These are phyloP conservation scores for Podospora bellae-mahoneyi DNA, from an alignment of 495 filamentous ascomycete genomes.

Conservation along the genomic window DNA sequence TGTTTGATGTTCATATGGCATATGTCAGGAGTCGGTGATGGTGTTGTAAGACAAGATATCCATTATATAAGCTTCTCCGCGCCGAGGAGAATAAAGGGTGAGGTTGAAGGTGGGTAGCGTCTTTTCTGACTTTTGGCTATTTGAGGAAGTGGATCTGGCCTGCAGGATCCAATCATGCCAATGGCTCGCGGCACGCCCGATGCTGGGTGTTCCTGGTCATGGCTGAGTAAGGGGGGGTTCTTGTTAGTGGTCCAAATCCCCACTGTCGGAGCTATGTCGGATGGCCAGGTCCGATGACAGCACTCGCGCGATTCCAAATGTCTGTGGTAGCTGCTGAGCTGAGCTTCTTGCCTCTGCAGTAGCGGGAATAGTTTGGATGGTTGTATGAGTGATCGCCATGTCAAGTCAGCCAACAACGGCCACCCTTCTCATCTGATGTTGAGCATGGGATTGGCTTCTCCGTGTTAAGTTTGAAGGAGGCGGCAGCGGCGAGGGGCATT, in stretches of 20 bases:
- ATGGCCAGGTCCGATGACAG: neutral
- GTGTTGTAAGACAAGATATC: slow-evolving; percentile 1
- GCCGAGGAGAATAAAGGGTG: slow-evolving; percentile 11
- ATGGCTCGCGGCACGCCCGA: slow-evolving; percentile 15
- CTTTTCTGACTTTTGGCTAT: slow-evolving; percentile 15
- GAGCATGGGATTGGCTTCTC: neutral
- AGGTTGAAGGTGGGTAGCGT: slow-evolving; percentile 1
- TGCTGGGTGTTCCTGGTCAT: neutral
- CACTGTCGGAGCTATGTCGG: slow-evolving; percentile 12
- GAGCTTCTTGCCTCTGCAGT: neutral
- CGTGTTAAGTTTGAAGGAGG: neutral
- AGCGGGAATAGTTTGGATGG: neutral
- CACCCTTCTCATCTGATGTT: neutral
- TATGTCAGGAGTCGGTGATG: neutral
- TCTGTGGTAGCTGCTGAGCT: neutral
- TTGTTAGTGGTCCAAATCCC: neutral
- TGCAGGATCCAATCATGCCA: slow-evolving; percentile 17
- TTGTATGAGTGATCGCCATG: neutral
- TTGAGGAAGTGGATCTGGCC: slow-evolving; percentile 3
- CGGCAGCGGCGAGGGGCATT: slow-evolving; percentile 6
- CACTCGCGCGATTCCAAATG: neutral
- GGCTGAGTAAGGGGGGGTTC: slow-evolving; percentile 20
- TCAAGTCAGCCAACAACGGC: neutral
- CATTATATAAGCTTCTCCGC: slow-evolving; percentile 13
- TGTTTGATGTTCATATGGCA: neutral